Conservation (phyloP, 1,139 yeast genomes). For the Hemisphaericaspora xylofermentans region DNA sequence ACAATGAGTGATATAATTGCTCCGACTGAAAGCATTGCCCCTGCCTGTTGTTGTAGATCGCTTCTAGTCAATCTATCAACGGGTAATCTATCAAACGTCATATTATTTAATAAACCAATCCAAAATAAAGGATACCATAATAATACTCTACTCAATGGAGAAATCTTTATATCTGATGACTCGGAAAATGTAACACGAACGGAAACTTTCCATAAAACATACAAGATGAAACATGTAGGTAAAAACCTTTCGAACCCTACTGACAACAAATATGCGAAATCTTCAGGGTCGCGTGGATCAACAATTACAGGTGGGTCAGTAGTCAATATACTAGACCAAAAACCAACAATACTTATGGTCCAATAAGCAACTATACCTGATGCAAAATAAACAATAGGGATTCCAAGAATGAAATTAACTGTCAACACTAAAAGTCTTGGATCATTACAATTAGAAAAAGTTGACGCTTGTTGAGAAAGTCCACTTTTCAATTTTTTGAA, state of each 20-base stretch:
- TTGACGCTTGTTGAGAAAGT: conserved; percentile 17
- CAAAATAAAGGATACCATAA: conserved; percentile 83
- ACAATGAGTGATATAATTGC: conserved; percentile 47
- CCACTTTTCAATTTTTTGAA: conserved; percentile 39
- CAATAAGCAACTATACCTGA: conserved; percentile 61
- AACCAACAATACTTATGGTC: conserved; percentile 66
- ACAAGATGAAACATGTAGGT: conserved; percentile 71
- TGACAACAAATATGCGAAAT: conserved; percentile 63
- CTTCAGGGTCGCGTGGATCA: conserved; percentile 52
- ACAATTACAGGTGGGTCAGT: conserved; percentile 78
- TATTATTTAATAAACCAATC: conserved; percentile 82
- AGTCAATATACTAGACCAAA: conserved; percentile 80
- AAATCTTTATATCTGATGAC: conserved; percentile 23
- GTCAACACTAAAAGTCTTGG: conserved; percentile 58
- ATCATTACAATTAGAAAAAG: conserved; percentile 58
- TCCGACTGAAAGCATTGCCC: conserved; percentile 67
- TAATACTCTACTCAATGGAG: conserved; percentile 52
- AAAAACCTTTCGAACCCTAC: conserved; percentile 71
- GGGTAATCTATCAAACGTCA: conserved; percentile 85
- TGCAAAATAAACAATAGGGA: conserved; percentile 58
- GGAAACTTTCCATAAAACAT: conserved; percentile 67
- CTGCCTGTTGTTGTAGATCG: conserved; percentile 74
- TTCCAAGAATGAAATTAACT: conserved; percentile 57
- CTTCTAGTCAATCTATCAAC: conserved; percentile 74
- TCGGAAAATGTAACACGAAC: conserved; percentile 36